Base-by-base conservation (phyloP, 2,329 filamentous ascomycete genomes). In the Dothidotthia symphoricarpi region DNA sequence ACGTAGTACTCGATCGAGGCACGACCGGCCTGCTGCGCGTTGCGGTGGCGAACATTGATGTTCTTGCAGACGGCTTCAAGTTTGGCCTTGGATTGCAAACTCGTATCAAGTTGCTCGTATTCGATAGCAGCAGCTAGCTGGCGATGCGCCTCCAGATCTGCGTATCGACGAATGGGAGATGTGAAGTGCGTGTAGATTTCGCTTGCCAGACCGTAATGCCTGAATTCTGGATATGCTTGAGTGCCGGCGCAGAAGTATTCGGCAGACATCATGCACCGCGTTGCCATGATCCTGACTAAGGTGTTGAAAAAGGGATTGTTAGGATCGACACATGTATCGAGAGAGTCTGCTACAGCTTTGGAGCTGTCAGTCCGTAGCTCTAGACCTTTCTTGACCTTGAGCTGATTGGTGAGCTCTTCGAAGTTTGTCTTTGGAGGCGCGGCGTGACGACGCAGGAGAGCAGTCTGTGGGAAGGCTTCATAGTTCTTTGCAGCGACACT, bases 151-250 rank as follows among this genome's bases (percentile, higher is more conserved):
- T 95, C 82, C 3, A 98, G 78, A 72, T 98, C 93, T n/a, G 91
- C 91, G 65, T 98, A 98, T 19, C 94, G 87, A 42, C 93, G 86
- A 64, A 98, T 98, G 3, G 93, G 94, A 3, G 87, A 94, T 0
- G 93, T 98, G 70, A 98, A 98, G 68, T 98, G 93, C 2, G 93
- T 98, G 73, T 98, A 98, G 64, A 98, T 98, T 59, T 94, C 87
- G 3, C 86, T 89, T 0, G 94, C 94, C 24, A 98, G 82, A 53
- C 93, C 93, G 68, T 98, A 98, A 71, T 98, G 94, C 35, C 88
- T 82, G 77, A 95, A 98, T 64, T 97, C 93, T 0, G 88, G 85
- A 65, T 93, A 91, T 0, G 90, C 82, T 65, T 96, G 89, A 6
- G 89, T 90, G 43, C 93, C 93, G 0, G 91, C 87, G 70, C 87